Conservation (phyloP, 75 land plant species). For the Picea glauca region DNA sequence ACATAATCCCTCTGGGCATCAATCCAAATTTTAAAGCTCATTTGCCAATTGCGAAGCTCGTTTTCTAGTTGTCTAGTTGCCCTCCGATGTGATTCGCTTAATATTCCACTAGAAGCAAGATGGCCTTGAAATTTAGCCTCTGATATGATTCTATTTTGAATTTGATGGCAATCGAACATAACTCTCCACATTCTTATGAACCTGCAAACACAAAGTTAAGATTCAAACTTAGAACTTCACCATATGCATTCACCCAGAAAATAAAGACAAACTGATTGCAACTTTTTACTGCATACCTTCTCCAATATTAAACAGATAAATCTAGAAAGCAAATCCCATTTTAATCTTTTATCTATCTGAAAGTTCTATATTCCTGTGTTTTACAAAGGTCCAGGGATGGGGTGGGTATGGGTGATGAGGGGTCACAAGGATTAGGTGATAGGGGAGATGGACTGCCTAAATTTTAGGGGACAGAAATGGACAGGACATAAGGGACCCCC, state of each 20-base stretch:
- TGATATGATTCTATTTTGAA: slow-evolving; percentile 36
- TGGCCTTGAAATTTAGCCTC: slow-evolving; percentile 38
- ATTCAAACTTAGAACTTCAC: not conserved
- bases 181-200: slow-evolving; percentile 55
- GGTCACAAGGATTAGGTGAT: too few relatives aligned
- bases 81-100: slow-evolving; percentile 32
- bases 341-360: not conserved
- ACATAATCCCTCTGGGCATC: slow-evolving; percentile 50
- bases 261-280: not conserved
- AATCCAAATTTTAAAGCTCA: slow-evolving; percentile 45
- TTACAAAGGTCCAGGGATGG: too few relatives aligned
- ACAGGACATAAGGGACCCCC: too few relatives aligned
- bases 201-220: slow-evolving; percentile 24
- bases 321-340: not conserved
- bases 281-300: not conserved
- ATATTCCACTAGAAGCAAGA: slow-evolving; percentile 26
- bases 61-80: slow-evolving; percentile 36
- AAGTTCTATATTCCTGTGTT: too few relatives aligned
- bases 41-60: slow-evolving; percentile 46
- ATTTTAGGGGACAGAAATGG: too few relatives aligned
- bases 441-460: too few relatives aligned
- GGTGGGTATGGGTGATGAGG: too few relatives aligned
- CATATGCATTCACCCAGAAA: not conserved
- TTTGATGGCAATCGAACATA: slow-evolving; percentile 69
- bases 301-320: not conserved